Evolutionary conservation across 176 grass and related monocot species (phyloP).

Genomic region (Bonia amplexicaulis): DNA sequence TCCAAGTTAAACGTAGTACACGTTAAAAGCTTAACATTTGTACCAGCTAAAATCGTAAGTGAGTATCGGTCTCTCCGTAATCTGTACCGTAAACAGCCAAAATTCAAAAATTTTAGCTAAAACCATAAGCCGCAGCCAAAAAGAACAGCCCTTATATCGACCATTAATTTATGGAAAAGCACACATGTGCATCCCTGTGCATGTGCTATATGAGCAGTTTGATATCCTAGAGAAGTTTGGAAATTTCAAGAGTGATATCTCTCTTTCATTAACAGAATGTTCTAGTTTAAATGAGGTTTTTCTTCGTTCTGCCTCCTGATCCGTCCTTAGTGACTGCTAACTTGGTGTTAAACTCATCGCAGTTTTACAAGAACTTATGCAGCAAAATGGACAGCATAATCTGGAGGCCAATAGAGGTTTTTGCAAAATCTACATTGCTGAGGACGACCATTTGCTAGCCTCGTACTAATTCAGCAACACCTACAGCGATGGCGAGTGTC

Average conservation of each 20-base stretch:
- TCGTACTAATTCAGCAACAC: neutral
- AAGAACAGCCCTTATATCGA: too few species aligned
- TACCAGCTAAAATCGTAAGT: too few species aligned
- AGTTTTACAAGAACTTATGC: slow-evolving; percentile 94
- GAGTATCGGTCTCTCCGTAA: too few species aligned
- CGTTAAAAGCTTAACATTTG: too few species aligned
- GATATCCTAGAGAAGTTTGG: neutral
- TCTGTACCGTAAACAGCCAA: too few species aligned
- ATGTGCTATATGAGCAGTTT: neutral
- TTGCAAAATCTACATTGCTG: slow-evolving; percentile 37
- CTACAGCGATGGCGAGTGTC: neutral
- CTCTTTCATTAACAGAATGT: neutral
- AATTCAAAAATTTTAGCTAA: too few species aligned
- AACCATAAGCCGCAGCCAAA: too few species aligned
- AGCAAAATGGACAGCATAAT: slow-evolving; percentile 66
- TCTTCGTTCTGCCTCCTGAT: neutral
- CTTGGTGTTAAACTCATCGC: neutral
- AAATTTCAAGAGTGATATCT: neutral
- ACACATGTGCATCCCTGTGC: neutral
- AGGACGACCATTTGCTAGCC: slow-evolving; percentile 42
- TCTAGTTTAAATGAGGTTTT: neutral
- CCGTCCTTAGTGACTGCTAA: neutral
- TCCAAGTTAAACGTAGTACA: too few species aligned
- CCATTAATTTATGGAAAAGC: neutral
- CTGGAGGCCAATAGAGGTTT: slow-evolving; percentile 54